These are phyloP conservation scores for Chimonanthus praecox DNA, from an alignment of 164 flowering plant species.

Conservation along the genomic window DNA sequence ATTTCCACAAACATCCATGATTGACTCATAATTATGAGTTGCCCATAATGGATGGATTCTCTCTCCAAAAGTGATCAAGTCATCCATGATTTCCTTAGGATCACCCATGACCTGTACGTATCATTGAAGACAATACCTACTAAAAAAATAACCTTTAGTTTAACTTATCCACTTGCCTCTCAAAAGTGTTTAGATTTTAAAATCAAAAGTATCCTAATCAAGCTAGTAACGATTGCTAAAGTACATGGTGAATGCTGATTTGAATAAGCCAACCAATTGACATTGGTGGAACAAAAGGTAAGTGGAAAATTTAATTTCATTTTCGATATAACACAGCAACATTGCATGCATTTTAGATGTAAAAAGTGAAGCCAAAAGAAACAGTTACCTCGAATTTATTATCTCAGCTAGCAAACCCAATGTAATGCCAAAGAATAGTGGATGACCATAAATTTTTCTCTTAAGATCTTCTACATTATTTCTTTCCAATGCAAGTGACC, in stretches of 20 bases:
- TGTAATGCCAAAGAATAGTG: constrained; percentile 90
- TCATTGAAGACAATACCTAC: background rate
- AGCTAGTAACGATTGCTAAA: background rate
- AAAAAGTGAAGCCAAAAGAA: background rate
- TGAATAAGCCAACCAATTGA: background rate
- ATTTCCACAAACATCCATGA: too few relatives aligned
- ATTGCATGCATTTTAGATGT: background rate
- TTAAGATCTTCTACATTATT: constrained; percentile 22
- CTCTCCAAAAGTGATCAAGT: background rate
- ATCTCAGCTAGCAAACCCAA: constrained; percentile 86
- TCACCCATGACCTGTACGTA: background rate
- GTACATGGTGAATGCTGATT: background rate
- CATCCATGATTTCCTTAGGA: too few relatives aligned
- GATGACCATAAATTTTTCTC: constrained; percentile 55
- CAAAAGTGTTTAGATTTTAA: background rate
- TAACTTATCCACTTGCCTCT: background rate
- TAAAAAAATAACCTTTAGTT: background rate
- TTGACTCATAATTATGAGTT: background rate
- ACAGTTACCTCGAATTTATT: constrained; percentile 84
- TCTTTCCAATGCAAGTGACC: constrained; percentile 15
- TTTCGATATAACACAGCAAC: background rate
- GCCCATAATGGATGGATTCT: background rate
- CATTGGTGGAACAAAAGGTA: background rate
- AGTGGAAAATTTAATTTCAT: too few relatives aligned
- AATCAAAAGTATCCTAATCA: background rate